Conservation (phyloP, 768 basidiomycete genomes). For the Suillus decipiens region DNA sequence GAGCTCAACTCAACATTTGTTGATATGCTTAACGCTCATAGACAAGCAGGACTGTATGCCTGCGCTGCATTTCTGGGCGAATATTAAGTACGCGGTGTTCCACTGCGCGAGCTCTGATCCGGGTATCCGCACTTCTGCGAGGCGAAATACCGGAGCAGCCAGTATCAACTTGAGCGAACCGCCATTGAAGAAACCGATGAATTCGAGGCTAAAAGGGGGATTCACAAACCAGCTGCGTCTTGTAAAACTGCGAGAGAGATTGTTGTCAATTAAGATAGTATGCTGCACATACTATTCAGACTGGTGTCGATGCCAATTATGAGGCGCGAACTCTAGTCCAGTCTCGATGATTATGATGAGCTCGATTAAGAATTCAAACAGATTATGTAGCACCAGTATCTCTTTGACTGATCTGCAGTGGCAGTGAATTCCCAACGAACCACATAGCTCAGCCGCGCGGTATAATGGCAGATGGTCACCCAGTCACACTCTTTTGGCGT, state of each 20-base stretch:
- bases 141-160: constrained; percentile 7
- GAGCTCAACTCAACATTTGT: constrained; percentile 60
- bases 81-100: constrained; percentile 46
- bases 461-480: too few relatives aligned
- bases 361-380: too few relatives aligned
- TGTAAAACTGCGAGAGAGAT: constrained; percentile 32
- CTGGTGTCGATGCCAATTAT: too few relatives aligned
- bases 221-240: constrained; percentile 55
- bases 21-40: constrained; percentile 67
- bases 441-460: too few relatives aligned
- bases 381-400: too few relatives aligned
- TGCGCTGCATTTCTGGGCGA: constrained; percentile 52
- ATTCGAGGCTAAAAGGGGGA: constrained; percentile 25
- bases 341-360: too few relatives aligned
- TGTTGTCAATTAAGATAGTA: not conserved
- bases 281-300: not conserved
- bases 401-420: too few relatives aligned
- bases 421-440: too few relatives aligned
- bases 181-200: constrained; percentile 33
- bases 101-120: constrained; percentile 21
- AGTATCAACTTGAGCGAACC: constrained; percentile 17
- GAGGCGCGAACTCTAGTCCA: too few relatives aligned
- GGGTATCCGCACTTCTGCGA: constrained; percentile 7
- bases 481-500: too few relatives aligned
- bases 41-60: constrained; percentile 71